Evolutionary conservation across 352 stramenopile species (phyloP), one percentile per base, ranked within the genome.

Genomic region (Phytopythium delawarense): DNA sequence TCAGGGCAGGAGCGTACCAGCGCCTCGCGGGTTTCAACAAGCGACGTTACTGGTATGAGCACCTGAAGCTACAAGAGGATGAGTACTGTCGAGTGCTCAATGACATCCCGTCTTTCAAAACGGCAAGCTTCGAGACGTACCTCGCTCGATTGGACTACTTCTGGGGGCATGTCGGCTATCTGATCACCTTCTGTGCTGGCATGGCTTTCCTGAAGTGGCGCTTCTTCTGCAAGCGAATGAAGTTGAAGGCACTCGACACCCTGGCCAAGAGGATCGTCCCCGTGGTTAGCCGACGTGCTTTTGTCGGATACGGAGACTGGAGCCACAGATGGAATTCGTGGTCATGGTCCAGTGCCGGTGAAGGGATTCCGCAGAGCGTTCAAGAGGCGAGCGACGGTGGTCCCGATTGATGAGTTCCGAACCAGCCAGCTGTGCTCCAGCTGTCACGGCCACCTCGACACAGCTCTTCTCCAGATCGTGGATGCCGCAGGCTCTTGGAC

Each of bases 351-450:
- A 21, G 40, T 32, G 55, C 57, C 57, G n/a, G 20, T 62, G 12
- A 62, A 62, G 57, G 44, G 57, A 20, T 62, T 62, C 25, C 8
- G 4, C 6, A 12, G 44, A 13, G 57, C 57, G 57, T 35, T 62
- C 44, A 32, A 46, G 49, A 62, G 52, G 57, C 57, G 57, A 42
- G 57, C 57, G 34, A 62, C 48, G 7, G 57, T 62, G 42, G 30
- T 62, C 57, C 32, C 49, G 8, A 54, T 62, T 12, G 57, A 62
- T 25, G 57, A 62, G 57, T 62, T 57, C 46, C 35, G 49, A 28
- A 62, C 46, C 44, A 62, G 57, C 57, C 46, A 50, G 30, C 28
- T 49, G 21, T 62, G 57, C 46, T 62, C 57, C 18, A 44, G 35
- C 23, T 62, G 57, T 45, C 57, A 45, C 45, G 25, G 16, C 7